Evolutionary conservation across 345 rosid species (phyloP).

Genomic region (Eucalyptus sp.): DNA sequence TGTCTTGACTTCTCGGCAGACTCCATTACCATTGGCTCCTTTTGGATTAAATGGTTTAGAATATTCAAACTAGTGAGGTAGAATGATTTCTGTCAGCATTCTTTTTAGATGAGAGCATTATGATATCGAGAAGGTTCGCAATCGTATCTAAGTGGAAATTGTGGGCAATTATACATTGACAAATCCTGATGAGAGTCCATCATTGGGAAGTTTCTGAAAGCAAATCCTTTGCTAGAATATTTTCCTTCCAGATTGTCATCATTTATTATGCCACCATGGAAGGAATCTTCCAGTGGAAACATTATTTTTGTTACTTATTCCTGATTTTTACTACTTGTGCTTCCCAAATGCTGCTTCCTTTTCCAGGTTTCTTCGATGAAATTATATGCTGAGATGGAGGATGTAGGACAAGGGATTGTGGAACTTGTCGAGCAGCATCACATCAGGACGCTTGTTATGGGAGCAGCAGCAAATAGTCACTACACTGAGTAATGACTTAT

Average conservation of each 20-base stretch:
- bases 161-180: background rate
- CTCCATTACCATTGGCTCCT: background rate
- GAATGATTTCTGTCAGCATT: background rate
- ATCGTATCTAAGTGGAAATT: background rate
- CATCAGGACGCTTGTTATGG: constrained; percentile 60
- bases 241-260: background rate
- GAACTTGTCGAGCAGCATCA: constrained; percentile 42
- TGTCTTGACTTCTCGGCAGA: background rate
- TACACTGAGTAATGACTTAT: constrained; percentile 23
- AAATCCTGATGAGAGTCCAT: background rate
- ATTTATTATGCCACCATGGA: background rate
- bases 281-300: background rate
- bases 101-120: background rate
- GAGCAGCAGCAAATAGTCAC: constrained; percentile 59
- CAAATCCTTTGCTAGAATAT: background rate
- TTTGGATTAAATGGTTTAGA: background rate
- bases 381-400: constrained; percentile 31
- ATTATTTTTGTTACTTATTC: background rate
- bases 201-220: background rate
- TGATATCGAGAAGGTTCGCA: background rate
- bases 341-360: background rate
- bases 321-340: background rate
- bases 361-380: constrained; percentile 33
- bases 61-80: background rate
- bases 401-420: constrained; percentile 47